Conservation (phyloP, 108 stramenopile species). For the Schizochytrium sp. region DNA sequence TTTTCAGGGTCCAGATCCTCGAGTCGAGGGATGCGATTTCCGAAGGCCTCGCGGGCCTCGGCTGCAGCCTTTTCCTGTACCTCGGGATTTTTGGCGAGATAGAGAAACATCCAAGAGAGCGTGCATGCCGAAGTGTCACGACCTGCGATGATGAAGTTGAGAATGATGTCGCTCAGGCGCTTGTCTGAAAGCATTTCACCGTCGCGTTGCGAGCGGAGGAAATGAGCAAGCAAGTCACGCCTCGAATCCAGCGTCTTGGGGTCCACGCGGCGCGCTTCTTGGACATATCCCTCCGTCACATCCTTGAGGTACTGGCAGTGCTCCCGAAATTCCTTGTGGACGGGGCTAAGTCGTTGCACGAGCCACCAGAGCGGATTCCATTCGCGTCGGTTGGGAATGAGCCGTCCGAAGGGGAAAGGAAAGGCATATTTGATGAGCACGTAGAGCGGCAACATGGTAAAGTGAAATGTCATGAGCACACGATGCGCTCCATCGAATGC, state of each 20-base stretch:
- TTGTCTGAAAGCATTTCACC: conserved; percentile 17
- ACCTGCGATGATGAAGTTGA: conserved; percentile 50
- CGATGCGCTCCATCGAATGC: conserved; percentile 38
- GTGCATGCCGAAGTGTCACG: conserved; percentile 50
- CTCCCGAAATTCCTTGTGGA: neutral
- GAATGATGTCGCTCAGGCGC: conserved; percentile 40
- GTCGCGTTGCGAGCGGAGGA: neutral
- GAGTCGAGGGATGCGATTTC: neutral
- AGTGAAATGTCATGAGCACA: neutral
- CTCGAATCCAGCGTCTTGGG: neutral
- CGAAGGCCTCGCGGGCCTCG: conserved; percentile 26
- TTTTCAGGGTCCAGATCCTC: neutral
- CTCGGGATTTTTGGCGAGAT: conserved; percentile 34
- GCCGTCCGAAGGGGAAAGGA: neutral
- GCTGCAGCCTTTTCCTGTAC: conserved; percentile 28
- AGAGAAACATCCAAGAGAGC: conserved; percentile 45
- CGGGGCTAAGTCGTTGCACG: conserved; percentile 23
- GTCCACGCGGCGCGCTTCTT: neutral
- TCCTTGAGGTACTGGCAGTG: neutral
- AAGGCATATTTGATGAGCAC: conserved; percentile 24
- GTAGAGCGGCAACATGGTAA: conserved; percentile 24
- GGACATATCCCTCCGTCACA: neutral
- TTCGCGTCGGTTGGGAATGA: neutral
- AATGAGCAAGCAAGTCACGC: conserved; percentile 22
- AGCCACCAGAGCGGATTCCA: conserved; percentile 8